Evolutionary conservation across 208 protist species (phyloP), one percentile per base, ranked within the genome.

Genomic region (Trypanosoma avium): DNA sequence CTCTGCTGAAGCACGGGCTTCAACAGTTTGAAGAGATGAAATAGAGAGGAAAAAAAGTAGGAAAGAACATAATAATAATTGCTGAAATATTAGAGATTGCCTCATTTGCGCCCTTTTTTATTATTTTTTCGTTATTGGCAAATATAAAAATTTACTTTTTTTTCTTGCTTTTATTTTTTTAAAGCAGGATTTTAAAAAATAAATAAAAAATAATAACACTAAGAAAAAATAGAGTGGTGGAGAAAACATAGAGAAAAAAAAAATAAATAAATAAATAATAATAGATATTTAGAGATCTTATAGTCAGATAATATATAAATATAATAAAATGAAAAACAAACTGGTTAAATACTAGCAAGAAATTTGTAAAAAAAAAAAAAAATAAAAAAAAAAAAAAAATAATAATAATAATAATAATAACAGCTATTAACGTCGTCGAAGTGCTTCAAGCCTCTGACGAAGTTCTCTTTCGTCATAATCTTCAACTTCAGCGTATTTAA

Each of bases 381-480:
- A 55, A 38, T 30, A 24, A 45, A 63, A 48, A 61, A 43, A 65
- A 40, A 61, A 53, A n/a, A 53, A 9, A 19, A 66, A 30, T 9
- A 30, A 55, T n/a, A 35, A 22, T 21, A 47, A 60, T 15, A 15
- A 10, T 10, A 3, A 36, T 19, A 52, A 63, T 53, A 21, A 61
- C 30, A 33, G n/a, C 19, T 43, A 22, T 32, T 64, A 75, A 6
- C 27, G 42, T 1, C 49, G 53, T 22, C 67, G 70, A 49, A 90
- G 61, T 29, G 84, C 84, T 32, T 81, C 73, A 35, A 89, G 50
- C 24, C 82, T 77, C 24, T 61, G 68, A 43, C 59, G 68, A 33
- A 92, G 70, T 35, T 82, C 59, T n/a, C 48, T 53, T 55, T 89
- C 75, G 47, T 88, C 80, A 24, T 70, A 49, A 19, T 76, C 73